A percentile compares a stretch with the other conserved stretches of the same genome.
Evolutionary conservation across 2,329 filamentous ascomycete genomes (phyloP).

Genomic region (Purpureocillium lavendulum): DNA sequence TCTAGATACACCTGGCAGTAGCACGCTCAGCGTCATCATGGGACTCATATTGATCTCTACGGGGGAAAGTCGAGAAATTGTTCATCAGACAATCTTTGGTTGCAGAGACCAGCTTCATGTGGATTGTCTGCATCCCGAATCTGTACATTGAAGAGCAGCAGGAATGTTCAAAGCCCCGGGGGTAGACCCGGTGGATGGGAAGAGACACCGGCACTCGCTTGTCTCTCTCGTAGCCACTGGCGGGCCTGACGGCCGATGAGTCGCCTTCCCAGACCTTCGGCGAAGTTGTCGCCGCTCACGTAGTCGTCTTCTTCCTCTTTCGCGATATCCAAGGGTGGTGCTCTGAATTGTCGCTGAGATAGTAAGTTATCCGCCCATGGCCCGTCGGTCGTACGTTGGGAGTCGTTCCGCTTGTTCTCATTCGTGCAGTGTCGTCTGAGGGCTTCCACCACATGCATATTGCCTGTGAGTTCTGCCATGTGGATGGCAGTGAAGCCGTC

Average conservation of each 20-base stretch:
- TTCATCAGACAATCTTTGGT: too few species aligned
- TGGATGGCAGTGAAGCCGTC: constrained; percentile 1
- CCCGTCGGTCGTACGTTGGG: background rate
- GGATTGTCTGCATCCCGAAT: too few species aligned
- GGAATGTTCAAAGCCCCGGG: background rate
- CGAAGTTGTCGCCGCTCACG: background rate
- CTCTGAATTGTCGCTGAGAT: background rate
- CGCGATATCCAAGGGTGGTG: background rate
- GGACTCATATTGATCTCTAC: too few species aligned
- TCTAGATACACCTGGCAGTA: too few species aligned
- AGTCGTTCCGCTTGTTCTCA: background rate
- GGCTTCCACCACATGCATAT: background rate
- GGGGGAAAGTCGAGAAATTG: too few species aligned
- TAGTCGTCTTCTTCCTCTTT: constrained; percentile 2
- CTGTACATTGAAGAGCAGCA: background rate
- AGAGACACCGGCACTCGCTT: background rate
- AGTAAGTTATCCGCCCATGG: background rate
- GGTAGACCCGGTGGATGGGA: too few species aligned
- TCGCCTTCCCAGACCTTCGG: background rate
- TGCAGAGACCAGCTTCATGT: too few species aligned
- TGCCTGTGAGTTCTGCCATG: constrained; percentile 1
- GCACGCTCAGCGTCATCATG: too few species aligned
- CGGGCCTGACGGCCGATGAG: constrained; percentile 1
- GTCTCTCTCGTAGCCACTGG: constrained; percentile 1
- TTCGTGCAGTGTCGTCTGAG: background rate